A percentile compares a stretch with the other conserved stretches of the same genome.
Evolutionary conservation across 2,329 filamentous ascomycete genomes (phyloP).

Genomic region (Aspergillus japonicus): DNA sequence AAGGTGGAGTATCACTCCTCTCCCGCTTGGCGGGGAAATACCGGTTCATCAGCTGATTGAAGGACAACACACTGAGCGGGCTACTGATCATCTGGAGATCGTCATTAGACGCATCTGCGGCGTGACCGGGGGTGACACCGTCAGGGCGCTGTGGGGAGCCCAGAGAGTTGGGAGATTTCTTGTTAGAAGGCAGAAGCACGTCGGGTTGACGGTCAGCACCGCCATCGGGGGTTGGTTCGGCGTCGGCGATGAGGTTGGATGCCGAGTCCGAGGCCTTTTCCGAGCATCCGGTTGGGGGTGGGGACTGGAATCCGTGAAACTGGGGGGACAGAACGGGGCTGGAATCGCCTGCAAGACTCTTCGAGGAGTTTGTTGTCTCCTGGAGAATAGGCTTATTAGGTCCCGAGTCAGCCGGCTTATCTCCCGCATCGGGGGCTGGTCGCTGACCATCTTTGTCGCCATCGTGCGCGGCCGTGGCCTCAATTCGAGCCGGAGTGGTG

Average conservation of each 20-base stretch:
- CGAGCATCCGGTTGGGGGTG: not conserved
- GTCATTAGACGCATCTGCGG: constrained; percentile 9
- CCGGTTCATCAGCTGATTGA: constrained; percentile 10
- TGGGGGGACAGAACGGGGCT: constrained; percentile 21
- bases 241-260: not conserved
- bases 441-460: constrained; percentile 4
- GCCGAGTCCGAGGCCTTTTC: not conserved
- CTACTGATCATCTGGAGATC: constrained; percentile 18
- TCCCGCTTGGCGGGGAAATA: constrained; percentile 6
- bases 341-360: not conserved
- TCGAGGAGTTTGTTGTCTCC: not conserved
- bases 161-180: constrained; percentile 4
- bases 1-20: not conserved
- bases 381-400: not conserved
- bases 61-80: constrained; percentile 11
- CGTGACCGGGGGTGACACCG: not conserved
- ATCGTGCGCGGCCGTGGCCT: not conserved
- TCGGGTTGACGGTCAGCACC: constrained; percentile 3
- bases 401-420: not conserved
- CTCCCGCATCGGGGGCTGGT: not conserved
- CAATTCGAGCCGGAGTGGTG: constrained; percentile 11
- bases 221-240: constrained; percentile 4
- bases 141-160: constrained; percentile 12
- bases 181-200: not conserved
- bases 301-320: constrained; percentile 21